Base-by-base conservation (phyloP, 768 basidiomycete species). In the Ephemerocybe angulata region DNA sequence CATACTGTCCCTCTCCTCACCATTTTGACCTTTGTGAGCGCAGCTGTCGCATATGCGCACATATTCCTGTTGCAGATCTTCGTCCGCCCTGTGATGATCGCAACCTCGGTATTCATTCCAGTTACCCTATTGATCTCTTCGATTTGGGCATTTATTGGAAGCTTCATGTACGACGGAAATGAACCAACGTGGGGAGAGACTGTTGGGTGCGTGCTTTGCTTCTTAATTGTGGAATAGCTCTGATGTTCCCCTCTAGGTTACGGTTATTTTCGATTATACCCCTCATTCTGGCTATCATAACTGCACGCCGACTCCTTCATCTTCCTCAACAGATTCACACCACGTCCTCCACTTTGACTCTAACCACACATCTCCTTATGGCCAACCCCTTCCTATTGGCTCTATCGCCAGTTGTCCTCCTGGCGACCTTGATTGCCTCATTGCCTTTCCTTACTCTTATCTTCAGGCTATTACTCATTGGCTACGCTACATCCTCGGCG, bases 131-230 rank as follows among this genome's bases (percentile, higher is more conserved):
- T 89, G 63, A 75, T 90, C 47, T 90, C 87, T 38, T 82, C 88
- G 6, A 60, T 90, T 24, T 90, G 90, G 83, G 88, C 90, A 1
- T 92, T 93, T 67, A 74, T 86, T 13, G 90, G 88, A 28, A 89
- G 87, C 64, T 91, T 91, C 60, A 78, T 78, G 77, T 78, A 78
- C 53, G 72, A 62, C 12, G 73, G 70, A 44, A 62, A 62, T 28
- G 82, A 81, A 54, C 84, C 84, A 33, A 88, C 88, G 11, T 91
- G 89, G 90, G 87, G 88, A 48, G 88, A 90, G 71, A 88, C 86
- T 22, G 77, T 84, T 43, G 89, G 89, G 88, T 89, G 61, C 70
- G 86, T 49, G 22, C 29, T 37, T 21, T n/a, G n/a, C 40, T 47
- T 47, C 11, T 33, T 40, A 19, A 38, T 31, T 12, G 31, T 5